Conservation (phyloP, 768 basidiomycete species). For the Leccinum fibrillosum region DNA sequence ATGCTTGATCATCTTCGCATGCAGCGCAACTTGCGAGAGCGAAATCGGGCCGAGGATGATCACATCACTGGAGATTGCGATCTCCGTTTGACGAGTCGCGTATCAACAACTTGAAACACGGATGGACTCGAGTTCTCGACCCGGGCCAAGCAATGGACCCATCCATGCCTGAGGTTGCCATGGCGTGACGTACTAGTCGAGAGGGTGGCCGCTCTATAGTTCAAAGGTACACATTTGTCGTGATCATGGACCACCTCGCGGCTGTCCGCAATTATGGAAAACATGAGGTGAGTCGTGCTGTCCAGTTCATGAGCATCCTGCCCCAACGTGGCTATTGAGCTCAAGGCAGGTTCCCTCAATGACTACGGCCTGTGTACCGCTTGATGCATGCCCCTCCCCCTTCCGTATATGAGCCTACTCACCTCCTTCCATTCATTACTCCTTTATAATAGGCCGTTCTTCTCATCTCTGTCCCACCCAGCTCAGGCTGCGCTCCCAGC, state of each 20-base stretch:
- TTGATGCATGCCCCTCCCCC: constrained; percentile 25
- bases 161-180: constrained; percentile 19
- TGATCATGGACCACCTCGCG: constrained; percentile 33
- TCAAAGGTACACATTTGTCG: constrained; percentile 30
- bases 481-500: constrained; percentile 19
- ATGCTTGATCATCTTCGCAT: constrained; percentile 15
- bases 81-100: constrained; percentile 9
- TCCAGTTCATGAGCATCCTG: constrained; percentile 31
- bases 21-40: not conserved
- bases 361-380: constrained; percentile 32
- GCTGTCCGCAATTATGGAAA: constrained; percentile 34
- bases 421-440: constrained; percentile 25
- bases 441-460: constrained; percentile 26
- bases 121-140: constrained; percentile 5
- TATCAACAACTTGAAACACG: constrained; percentile 7
- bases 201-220: constrained; percentile 20
- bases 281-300: constrained; percentile 37
- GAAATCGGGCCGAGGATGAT: constrained; percentile 2
- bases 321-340: constrained; percentile 34
- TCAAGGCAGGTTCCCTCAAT: constrained; percentile 32
- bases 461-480: constrained; percentile 27
- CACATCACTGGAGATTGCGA: constrained; percentile 4
- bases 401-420: constrained; percentile 32
- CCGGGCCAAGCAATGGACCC: not conserved
- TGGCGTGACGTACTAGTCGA: constrained; percentile 25